A percentile compares a stretch with the other conserved stretches of the same genome.
Conservation (phyloP, 495 filamentous ascomycete genomes). For the Cenococcum geophilum region DNA sequence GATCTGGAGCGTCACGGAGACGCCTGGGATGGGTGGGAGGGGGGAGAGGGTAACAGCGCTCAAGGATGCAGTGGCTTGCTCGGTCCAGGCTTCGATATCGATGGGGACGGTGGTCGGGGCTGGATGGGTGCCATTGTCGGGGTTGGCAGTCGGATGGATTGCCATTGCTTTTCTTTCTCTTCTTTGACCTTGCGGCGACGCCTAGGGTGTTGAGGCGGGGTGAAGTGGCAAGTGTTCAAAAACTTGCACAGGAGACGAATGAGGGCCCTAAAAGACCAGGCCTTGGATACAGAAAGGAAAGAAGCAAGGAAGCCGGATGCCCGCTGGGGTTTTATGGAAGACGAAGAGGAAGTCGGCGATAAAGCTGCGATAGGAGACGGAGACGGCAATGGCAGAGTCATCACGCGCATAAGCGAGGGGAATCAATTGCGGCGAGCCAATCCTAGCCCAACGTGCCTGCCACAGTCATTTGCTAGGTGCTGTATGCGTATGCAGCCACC, state of each 20-base stretch:
- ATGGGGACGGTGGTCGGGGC: conserved; percentile 9
- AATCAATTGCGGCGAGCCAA: not conserved
- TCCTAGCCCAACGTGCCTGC: not conserved
- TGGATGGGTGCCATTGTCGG: conserved; percentile 5
- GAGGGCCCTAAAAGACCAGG: not conserved
- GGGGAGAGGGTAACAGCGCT: conserved; percentile 26
- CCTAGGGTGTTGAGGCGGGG: not conserved
- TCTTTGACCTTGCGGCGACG: not conserved
- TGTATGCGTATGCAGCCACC: no score
- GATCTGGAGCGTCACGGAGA: conserved; percentile 36
- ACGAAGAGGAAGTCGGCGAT: conserved; percentile 5
- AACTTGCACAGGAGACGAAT: not conserved
- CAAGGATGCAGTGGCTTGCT: conserved; percentile 30
- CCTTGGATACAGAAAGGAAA: not conserved
- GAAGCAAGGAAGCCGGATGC: not conserved
- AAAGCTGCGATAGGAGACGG: conserved; percentile 10
- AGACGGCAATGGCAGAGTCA: not conserved
- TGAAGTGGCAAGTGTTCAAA: not conserved
- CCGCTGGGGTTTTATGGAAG: not conserved
- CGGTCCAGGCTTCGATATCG: conserved; percentile 35
- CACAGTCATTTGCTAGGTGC: conserved; percentile 3
- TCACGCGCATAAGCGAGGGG: not conserved
- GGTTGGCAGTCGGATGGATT: conserved; percentile 16
- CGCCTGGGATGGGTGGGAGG: conserved; percentile 21
- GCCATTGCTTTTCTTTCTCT: conserved; percentile 15